Evolutionary conservation across 202 grass and related monocot species (phyloP).

Genomic region (Cymbopogon flexuosus): DNA sequence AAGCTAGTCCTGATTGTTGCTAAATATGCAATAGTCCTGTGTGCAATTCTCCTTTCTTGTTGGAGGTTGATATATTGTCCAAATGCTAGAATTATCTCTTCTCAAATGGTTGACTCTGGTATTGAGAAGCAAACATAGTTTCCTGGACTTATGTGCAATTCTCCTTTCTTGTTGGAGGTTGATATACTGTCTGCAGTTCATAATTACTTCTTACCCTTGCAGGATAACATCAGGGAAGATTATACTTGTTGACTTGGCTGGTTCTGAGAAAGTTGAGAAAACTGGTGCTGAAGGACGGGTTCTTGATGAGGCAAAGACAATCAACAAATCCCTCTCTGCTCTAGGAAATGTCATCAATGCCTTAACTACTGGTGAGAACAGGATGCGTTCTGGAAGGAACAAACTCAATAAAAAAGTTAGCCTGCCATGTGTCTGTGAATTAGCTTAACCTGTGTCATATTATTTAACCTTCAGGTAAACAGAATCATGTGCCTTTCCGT

Average conservation of each 20-base stretch:
- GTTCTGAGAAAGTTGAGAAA: conserved; percentile 92
- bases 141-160: background rate
- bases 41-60: conserved; percentile 14
- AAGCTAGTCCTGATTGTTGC: background rate
- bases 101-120: background rate
- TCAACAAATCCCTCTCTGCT: conserved; percentile 89
- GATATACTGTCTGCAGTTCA: background rate
- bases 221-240: conserved; percentile 75
- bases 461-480: conserved; percentile 56
- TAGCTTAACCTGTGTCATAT: conserved; percentile 14
- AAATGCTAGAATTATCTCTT: background rate
- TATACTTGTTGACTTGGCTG: conserved; percentile 86
- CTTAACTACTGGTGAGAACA: conserved; percentile 61
- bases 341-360: conserved; percentile 94
- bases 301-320: conserved; percentile 90
- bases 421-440: background rate
- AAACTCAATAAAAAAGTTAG: background rate
- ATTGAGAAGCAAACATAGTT: background rate
- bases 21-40: background rate
- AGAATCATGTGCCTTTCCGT: conserved; percentile 76
- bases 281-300: conserved; percentile 72
- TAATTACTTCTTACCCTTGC: conserved; percentile 13
- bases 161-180: background rate
- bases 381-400: background rate
- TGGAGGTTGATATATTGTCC: too few relatives aligned